Evolutionary conservation across 1,139 yeast species (phyloP), one percentile per base, ranked within the genome.

Genomic region (Kodamaea plutei): DNA sequence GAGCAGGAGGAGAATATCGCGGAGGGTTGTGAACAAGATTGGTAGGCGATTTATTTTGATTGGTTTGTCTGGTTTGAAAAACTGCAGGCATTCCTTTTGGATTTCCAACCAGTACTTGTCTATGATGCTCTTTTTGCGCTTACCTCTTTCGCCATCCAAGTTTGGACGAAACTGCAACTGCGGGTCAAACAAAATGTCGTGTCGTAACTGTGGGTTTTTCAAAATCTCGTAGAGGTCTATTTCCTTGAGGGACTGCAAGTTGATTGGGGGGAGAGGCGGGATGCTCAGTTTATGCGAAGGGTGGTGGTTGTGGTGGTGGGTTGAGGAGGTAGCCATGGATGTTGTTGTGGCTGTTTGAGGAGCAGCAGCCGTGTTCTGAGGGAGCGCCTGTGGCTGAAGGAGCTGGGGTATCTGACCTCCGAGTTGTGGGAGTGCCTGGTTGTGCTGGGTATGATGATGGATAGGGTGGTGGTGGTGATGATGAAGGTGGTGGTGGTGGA

Each of bases 111-210:
- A 89, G 58, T 88, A 87, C 48, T 73, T 78, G 49, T 84, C 94
- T 29, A 88, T 81, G 26, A 81, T 67, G 35, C 72, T 60, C 54
- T 80, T 81, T 68, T 87, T 85, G 39, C 88, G 71, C 44, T 78
- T 69, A 22, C 95, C 96, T 34, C 95, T 66, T 57, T 85, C 95
- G 31, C 96, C 95, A 56, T 88, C 95, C 45, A 87, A 64, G 54
- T 89, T 84, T 24, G 96, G 96, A 46, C 96, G 72, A 56, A 88
- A 88, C 63, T 88, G 96, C 37, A 89, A 69, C 52, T 84, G 87
- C 11, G 96, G 95, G 59, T 89, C 96, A 53, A 89, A 89, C 16
- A 87, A 70, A 36, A 89, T 85, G 52, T 89, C 97, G 54, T 89
- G 97, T 41, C 97, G 75, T 37, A 89, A 67, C 56, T 87, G 96